Conservation (phyloP, 257 asterid genomes). For the Nicotiana otophora region DNA sequence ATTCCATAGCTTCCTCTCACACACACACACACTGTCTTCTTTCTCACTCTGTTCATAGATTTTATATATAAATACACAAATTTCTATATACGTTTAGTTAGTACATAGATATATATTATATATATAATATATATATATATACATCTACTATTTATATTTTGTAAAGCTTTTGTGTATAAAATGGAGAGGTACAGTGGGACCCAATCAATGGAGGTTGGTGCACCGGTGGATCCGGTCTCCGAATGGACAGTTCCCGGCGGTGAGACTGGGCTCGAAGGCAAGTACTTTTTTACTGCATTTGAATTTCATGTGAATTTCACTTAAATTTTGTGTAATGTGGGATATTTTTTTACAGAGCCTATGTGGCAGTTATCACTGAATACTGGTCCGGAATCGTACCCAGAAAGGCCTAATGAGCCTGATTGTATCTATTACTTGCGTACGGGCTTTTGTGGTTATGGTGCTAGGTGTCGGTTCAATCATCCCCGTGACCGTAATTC, state of each 20-base stretch:
- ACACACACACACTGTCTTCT: conserved; percentile 9
- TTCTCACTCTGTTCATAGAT: conserved; percentile 8
- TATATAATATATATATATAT: neutral
- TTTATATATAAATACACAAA: neutral
- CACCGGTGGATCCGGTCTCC: conserved; percentile 56
- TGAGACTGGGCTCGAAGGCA: conserved; percentile 71
- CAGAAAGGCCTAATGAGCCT: conserved; percentile 78
- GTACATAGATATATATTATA: conserved; percentile 1
- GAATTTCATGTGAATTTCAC: conserved; percentile 41
- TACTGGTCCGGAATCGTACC: conserved; percentile 69
- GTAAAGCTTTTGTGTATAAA: neutral
- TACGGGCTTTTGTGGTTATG: conserved; percentile 92
- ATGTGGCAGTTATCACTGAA: conserved; percentile 83
- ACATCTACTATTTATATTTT: no score
- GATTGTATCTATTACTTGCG: conserved; percentile 83
- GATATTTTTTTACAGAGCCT: conserved; percentile 50
- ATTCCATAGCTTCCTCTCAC: neutral
- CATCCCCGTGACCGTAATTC: conserved; percentile 74
- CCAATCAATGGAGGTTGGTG: conserved; percentile 46
- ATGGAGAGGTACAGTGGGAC: conserved; percentile 60
- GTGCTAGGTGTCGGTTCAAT: conserved; percentile 90
- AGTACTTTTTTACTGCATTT: conserved; percentile 24
- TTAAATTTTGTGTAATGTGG: conserved; percentile 27
- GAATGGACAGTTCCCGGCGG: conserved; percentile 83
- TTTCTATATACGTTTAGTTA: neutral